Conservation (phyloP, 768 basidiomycete species). For the Thelephora ganbajun region DNA sequence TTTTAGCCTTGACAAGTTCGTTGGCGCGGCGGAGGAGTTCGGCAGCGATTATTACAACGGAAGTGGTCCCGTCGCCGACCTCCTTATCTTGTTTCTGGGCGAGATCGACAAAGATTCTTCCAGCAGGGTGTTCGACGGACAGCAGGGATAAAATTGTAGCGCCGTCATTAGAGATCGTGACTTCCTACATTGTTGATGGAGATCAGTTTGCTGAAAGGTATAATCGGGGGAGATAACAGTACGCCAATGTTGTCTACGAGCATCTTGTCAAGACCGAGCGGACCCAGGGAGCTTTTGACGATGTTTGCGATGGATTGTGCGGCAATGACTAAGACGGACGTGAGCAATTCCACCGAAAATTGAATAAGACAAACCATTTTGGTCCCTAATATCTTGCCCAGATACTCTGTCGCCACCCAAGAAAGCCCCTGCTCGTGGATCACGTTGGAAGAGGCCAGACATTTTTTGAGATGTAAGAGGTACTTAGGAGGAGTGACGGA, state of each 20-base stretch:
- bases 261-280: constrained; percentile 94
- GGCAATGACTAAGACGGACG: constrained; percentile 57
- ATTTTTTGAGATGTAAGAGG: constrained; percentile 5
- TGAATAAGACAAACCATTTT: constrained; percentile 59
- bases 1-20: constrained; percentile 94
- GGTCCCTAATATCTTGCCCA: constrained; percentile 92
- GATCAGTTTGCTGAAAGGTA: constrained; percentile 5
- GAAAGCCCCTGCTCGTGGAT: constrained; percentile 85
- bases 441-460: constrained; percentile 68
- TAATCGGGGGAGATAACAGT: constrained; percentile 10
- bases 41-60: constrained; percentile 96
- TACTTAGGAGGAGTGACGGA: neutral
- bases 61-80: constrained; percentile 98
- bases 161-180: constrained; percentile 98
- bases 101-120: constrained; percentile 93
- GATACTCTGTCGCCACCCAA: constrained; percentile 88
- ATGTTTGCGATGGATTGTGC: constrained; percentile 96
- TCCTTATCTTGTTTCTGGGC: constrained; percentile 99
- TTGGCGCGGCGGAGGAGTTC: constrained; percentile 93
- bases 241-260: constrained; percentile 96
- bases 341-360: constrained; percentile 1
- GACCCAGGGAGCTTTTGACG: constrained; percentile 91
- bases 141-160: constrained; percentile 95
- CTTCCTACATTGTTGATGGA: constrained; percentile 48
- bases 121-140: constrained; percentile 93